A percentile compares a stretch with the other conserved stretches of the same genome.
phyloP scores from a whole-genome alignment of 2,329 filamentous ascomycete genomes.

The Pseudocercospora fijiensis region DNA sequence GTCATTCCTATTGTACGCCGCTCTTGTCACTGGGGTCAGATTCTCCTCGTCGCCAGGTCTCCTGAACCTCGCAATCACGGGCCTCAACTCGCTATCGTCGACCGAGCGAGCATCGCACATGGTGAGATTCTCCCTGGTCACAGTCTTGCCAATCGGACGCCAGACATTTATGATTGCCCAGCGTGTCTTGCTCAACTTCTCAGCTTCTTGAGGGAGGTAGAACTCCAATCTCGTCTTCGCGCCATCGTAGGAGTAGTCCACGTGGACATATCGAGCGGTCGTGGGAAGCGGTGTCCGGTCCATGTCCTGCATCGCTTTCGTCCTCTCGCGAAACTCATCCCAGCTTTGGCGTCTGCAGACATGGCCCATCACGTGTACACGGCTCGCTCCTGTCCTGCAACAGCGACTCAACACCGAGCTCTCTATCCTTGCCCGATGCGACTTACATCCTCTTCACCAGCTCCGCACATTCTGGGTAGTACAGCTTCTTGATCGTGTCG shows the following conservation, averaged over 20 bases:
- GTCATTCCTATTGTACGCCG: constrained; percentile 7
- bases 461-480: constrained; percentile 13
- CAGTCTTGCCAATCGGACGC: constrained; percentile 14
- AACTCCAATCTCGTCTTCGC: constrained; percentile 5
- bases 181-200: constrained; percentile 3
- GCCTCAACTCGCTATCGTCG: constrained; percentile 7
- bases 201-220: constrained; percentile 1
- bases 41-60: constrained; percentile 7
- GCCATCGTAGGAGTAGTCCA: constrained; percentile 15
- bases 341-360: constrained; percentile 12
- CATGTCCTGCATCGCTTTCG: constrained; percentile 7
- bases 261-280: constrained; percentile 13
- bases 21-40: constrained; percentile 8
- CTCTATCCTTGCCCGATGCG: background rate
- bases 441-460: constrained; percentile 15
- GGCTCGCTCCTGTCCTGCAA: constrained; percentile 5
- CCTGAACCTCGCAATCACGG: constrained; percentile 7
- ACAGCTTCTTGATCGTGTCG: constrained; percentile 10
- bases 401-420: background rate
- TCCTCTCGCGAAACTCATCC: constrained; percentile 8
- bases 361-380: constrained; percentile 13
- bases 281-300: constrained; percentile 7
- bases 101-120: constrained; percentile 16
- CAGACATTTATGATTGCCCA: constrained; percentile 22
- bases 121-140: constrained; percentile 13